Conservation (phyloP, 1,284 basidiomycete species). For the Pulveroboletus ridleyi region DNA sequence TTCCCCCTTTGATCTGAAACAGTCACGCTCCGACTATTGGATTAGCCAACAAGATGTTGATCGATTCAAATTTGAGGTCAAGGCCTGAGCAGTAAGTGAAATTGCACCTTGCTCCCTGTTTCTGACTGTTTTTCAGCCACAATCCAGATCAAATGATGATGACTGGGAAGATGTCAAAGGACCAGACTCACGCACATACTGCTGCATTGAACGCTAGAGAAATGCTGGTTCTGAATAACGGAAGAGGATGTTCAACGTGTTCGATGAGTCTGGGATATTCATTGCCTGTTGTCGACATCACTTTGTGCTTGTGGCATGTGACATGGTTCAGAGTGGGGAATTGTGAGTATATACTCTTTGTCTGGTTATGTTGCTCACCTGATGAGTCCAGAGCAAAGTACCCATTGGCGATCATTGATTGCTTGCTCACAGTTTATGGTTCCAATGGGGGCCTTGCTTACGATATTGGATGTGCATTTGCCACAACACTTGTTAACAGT, state of each 20-base stretch:
- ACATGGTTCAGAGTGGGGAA: neutral
- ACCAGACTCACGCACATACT: neutral
- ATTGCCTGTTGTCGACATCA: neutral
- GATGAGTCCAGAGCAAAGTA: no score
- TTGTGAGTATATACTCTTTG: no score
- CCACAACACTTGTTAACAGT: no score
- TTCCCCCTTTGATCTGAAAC: neutral
- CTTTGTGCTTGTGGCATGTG: neutral
- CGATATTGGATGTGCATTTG: no score
- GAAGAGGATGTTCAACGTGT: neutral
- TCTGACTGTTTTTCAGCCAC: no score
- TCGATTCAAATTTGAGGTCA: no score
- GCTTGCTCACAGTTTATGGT: neutral
- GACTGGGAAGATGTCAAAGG: no score
- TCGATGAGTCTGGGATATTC: conserved; percentile 1
- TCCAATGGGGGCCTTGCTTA: no score
- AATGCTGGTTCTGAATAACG: no score
- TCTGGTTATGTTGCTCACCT: no score
- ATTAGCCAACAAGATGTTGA: neutral
- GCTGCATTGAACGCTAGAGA: neutral
- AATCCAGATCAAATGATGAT: no score
- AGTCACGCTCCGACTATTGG: neutral
- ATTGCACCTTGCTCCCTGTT: neutral
- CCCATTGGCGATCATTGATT: neutral
- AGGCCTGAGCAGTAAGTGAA: neutral